phyloP scores from a whole-genome alignment of 139 green algal species.

The Trebouxia sp. region DNA sequence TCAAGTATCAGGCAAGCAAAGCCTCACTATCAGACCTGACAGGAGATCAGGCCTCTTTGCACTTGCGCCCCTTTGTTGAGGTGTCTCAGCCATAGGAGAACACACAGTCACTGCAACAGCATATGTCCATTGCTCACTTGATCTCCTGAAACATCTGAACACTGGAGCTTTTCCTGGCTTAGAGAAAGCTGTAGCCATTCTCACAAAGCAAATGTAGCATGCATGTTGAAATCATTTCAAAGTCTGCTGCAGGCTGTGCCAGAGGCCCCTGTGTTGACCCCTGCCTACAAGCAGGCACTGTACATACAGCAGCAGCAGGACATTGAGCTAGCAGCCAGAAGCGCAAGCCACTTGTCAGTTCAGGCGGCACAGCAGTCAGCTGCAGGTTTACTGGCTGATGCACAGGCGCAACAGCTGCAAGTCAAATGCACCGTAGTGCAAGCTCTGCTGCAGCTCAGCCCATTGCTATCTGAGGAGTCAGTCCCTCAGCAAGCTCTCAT shows the following conservation, averaged over 20 bases:
- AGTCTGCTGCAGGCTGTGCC: neutral
- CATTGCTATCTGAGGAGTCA: neutral
- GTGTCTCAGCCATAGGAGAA: too few relatives aligned
- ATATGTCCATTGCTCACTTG: neutral
- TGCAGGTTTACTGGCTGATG: neutral
- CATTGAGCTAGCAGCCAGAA: neutral
- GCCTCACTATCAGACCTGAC: too few relatives aligned
- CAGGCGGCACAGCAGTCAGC: neutral
- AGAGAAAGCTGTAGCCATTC: too few relatives aligned
- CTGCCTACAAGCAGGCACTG: neutral
- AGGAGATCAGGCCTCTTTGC: too few relatives aligned
- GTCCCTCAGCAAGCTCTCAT: neutral
- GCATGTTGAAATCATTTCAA: too few relatives aligned
- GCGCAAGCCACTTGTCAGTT: neutral
- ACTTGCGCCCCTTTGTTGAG: too few relatives aligned
- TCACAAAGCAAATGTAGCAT: neutral
- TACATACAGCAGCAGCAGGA: neutral
- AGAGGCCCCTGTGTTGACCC: neutral
- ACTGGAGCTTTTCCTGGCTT: too few relatives aligned
- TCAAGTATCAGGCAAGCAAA: neutral
- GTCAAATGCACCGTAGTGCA: neutral
- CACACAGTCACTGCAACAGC: neutral
- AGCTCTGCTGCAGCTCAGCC: neutral
- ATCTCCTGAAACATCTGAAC: neutral
- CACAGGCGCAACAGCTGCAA: neutral